These are phyloP conservation scores for Poa annua DNA, from an alignment of 176 grass and related monocot species.

Conservation along the genomic window DNA sequence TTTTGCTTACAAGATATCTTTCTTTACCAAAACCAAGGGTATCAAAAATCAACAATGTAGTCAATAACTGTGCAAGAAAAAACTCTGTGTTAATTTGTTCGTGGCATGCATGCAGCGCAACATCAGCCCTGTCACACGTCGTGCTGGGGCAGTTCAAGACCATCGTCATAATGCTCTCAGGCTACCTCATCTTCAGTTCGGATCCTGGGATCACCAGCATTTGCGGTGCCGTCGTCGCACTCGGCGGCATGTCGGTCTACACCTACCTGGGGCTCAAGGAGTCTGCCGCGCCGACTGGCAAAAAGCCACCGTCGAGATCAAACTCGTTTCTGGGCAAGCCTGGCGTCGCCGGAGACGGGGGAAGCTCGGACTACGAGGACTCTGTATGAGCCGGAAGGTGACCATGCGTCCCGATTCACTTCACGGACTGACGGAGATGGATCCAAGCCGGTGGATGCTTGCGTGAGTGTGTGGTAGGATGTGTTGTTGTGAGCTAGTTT, in stretches of 20 bases:
- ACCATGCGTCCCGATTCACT: neutral
- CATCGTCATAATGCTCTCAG: constrained; percentile 76
- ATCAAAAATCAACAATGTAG: neutral
- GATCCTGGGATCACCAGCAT: constrained; percentile 81
- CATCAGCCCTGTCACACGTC: constrained; percentile 86
- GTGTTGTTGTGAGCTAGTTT: neutral
- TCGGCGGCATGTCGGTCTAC: constrained; percentile 90
- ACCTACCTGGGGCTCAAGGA: constrained; percentile 71
- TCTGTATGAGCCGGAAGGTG: constrained; percentile 42
- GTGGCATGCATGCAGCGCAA: constrained; percentile 64
- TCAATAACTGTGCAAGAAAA: no score
- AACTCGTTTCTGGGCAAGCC: constrained; percentile 55
- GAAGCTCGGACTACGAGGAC: constrained; percentile 47
- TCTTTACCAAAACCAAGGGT: neutral
- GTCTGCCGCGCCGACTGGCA: neutral
- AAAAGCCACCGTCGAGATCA: constrained; percentile 42
- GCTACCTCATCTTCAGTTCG: constrained; percentile 76
- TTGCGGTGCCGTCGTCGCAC: constrained; percentile 68
- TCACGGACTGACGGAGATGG: neutral
- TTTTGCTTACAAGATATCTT: neutral
- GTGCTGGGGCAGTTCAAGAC: constrained; percentile 97
- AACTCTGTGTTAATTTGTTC: neutral
- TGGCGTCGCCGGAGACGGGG: constrained; percentile 31
- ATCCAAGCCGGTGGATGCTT: neutral
- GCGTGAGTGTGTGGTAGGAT: neutral